A percentile compares a stretch with the other conserved stretches of the same genome.
Evolutionary conservation across 805 yeast species (phyloP).

Genomic region (Citeromyces nyonsensis): DNA sequence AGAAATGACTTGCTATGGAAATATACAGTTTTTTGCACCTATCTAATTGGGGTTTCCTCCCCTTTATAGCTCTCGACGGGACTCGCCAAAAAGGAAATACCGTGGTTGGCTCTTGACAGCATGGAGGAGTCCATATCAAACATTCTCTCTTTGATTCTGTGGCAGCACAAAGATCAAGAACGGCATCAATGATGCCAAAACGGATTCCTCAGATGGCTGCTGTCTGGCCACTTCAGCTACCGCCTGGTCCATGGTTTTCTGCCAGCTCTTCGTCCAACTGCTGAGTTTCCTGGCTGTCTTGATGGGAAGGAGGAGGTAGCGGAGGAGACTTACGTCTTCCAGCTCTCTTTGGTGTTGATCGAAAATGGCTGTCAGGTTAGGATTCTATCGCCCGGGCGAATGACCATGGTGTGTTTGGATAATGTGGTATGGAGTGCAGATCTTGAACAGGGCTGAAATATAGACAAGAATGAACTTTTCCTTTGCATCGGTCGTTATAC

Average conservation of each 20-base stretch:
- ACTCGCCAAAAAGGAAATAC: too few species aligned
- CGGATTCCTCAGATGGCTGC: constrained; percentile 38
- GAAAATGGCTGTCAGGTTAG: constrained; percentile 44
- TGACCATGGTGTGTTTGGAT: too few species aligned
- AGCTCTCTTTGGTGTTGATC: constrained; percentile 51
- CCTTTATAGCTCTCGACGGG: too few species aligned
- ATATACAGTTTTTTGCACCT: too few species aligned
- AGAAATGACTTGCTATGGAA: too few species aligned
- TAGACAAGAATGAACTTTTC: too few species aligned
- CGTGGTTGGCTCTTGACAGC: too few species aligned
- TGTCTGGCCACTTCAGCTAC: constrained; percentile 37
- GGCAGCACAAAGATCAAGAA: constrained; percentile 52
- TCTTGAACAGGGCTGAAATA: too few species aligned
- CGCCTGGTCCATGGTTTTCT: constrained; percentile 67
- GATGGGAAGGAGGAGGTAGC: constrained; percentile 6
- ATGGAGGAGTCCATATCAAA: constrained; percentile 64
- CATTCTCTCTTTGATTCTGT: constrained; percentile 55
- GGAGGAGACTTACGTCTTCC: constrained; percentile 25
- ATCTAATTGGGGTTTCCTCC: too few species aligned
- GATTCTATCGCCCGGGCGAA: too few species aligned
- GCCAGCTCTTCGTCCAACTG: constrained; percentile 46
- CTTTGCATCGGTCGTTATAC: too few species aligned
- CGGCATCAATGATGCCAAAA: constrained; percentile 53
- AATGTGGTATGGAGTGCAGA: too few species aligned
- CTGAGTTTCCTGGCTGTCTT: constrained; percentile 8